These are phyloP conservation scores for Candida golubevii DNA, from an alignment of 805 yeast genomes.

Conservation along the genomic window DNA sequence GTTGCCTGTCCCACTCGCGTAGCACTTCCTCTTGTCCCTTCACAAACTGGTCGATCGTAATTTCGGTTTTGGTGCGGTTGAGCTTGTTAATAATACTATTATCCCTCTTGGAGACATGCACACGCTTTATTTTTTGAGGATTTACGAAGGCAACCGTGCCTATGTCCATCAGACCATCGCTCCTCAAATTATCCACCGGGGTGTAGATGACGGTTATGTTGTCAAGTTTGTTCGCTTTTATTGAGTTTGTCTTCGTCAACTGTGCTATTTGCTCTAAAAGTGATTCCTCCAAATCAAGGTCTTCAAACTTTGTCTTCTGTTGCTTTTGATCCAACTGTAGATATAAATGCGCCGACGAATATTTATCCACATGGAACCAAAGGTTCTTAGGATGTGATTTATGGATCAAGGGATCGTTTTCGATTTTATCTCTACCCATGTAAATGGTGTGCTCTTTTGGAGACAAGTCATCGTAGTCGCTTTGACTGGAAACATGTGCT, in stretches of 20 bases:
- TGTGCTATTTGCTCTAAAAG: constrained; percentile 55
- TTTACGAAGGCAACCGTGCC: constrained; percentile 77
- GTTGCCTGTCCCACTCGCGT: constrained; percentile 32
- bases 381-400: constrained; percentile 62
- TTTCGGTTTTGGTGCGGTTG: constrained; percentile 60
- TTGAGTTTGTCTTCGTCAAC: constrained; percentile 71
- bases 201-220: constrained; percentile 67
- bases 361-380: constrained; percentile 80
- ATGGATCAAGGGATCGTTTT: constrained; percentile 51
- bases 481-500: constrained; percentile 8
- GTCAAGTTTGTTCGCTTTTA: constrained; percentile 66
- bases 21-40: constrained; percentile 27
- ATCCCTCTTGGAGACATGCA: constrained; percentile 52
- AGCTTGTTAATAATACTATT: constrained; percentile 58
- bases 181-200: constrained; percentile 65
- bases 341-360: constrained; percentile 75
- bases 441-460: constrained; percentile 31
- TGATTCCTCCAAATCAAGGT: constrained; percentile 34
- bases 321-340: constrained; percentile 50
- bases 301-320: constrained; percentile 40
- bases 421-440: constrained; percentile 73
- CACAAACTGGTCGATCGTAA: constrained; percentile 42
- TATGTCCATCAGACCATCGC: constrained; percentile 66
- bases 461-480: constrained; percentile 18
- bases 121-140: constrained; percentile 47